Conservation (phyloP, 306 rosid genomes). For the Gleditsia sinensis region DNA sequence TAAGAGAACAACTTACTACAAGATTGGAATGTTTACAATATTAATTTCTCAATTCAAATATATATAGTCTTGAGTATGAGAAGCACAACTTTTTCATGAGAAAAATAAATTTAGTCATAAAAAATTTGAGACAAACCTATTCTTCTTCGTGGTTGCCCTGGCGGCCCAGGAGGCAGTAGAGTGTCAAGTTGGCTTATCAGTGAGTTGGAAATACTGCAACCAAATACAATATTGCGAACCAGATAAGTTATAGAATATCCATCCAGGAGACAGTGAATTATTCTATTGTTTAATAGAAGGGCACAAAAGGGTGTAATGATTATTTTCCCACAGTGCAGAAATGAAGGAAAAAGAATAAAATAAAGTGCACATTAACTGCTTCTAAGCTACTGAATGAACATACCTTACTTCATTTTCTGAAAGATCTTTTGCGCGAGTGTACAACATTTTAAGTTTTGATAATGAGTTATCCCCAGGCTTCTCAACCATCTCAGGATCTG, state of each 20-base stretch:
- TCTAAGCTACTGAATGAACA: constrained; percentile 32
- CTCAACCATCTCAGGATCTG: constrained; percentile 98
- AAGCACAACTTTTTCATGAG: constrained; percentile 11
- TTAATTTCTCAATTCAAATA: constrained; percentile 4
- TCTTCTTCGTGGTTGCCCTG: constrained; percentile 84
- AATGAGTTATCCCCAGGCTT: constrained; percentile 94
- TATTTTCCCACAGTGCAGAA: background rate
- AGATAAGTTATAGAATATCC: constrained; percentile 26
- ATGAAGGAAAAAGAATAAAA: background rate
- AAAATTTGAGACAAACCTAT: constrained; percentile 60
- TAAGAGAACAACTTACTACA: constrained; percentile 22
- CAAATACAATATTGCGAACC: constrained; percentile 36
- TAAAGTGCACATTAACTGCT: constrained; percentile 18
- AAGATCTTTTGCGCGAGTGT: constrained; percentile 82
- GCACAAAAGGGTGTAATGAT: background rate
- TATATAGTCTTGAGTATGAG: constrained; percentile 1
- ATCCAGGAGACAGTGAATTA: constrained; percentile 13
- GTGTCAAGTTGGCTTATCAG: constrained; percentile 75
- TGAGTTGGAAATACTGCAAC: constrained; percentile 63
- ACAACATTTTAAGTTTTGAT: constrained; percentile 58
- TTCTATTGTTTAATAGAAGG: background rate
- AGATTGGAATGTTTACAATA: background rate
- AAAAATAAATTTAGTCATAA: constrained; percentile 8
- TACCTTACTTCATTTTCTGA: constrained; percentile 80
- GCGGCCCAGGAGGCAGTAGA: constrained; percentile 73